Evolutionary conservation across 306 rosid species (phyloP), one percentile per base, ranked within the genome.

Genomic region (Ormosia semicastrata): DNA sequence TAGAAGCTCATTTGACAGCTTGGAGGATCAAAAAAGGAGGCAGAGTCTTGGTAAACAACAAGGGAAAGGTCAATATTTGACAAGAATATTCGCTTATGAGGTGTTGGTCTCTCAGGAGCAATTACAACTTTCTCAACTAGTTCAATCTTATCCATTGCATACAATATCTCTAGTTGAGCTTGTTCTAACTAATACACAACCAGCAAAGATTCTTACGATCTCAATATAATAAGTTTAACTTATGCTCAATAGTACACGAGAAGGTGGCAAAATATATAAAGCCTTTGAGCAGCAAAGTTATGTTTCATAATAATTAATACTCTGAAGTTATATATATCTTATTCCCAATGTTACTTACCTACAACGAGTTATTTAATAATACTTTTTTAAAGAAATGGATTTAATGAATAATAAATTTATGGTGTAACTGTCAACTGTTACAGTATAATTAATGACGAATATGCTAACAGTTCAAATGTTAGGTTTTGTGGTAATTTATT

Each of bases 21-120:
- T 71, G 89, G 88, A 59, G 87, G 87, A 46, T 87, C 89, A 66
- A 91, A 89, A 73, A 89, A 91, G 8, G 89, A 87, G 7, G 86
- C 82, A 37, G 91, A 81, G 9, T 91, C 88, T 64, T 82, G 90
- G 82, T 86, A 85, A 64, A 86, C 91, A 32, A 89, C 91, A 9
- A 91, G 88, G 6, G 90, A 62, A 12, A 85, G 9, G 47, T 91
- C 91, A 64, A 91, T 91, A 49, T 91, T 91, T 30, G 92, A 87
- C 49, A 89, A 83, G 76, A 91, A 89, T 66, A 89, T 76, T 62
- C 80, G 8, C 59, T 75, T 83, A 8, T 2, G 8, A 0, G 80
- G 85, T 64, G 76, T 82, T 7, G 90, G 78, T 12, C 77, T 32
- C 14, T 84, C 78, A 1, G 90, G 90, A 40, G 34, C 54, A 17